Evolutionary conservation across 2,329 filamentous ascomycete species (phyloP).

Genomic region (Lasiodiplodia sp.): DNA sequence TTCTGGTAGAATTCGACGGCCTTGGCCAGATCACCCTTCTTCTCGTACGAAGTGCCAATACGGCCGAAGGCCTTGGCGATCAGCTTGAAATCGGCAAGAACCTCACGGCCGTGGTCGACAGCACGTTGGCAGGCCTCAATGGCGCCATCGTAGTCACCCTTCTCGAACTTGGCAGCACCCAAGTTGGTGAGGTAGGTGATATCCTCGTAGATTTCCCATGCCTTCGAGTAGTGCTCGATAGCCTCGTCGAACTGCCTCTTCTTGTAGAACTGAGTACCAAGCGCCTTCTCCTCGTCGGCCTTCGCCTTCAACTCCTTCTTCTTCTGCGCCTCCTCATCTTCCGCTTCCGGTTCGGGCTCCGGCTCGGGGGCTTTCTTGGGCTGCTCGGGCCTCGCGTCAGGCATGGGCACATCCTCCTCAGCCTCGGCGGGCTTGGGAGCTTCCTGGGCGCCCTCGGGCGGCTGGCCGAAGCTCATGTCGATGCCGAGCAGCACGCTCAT

Average conservation of each 20-base stretch:
- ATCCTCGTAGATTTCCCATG: slow-evolving; percentile 94
- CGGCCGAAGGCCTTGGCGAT: slow-evolving; percentile 97
- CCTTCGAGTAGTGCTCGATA: slow-evolving; percentile 92
- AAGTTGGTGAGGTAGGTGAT: slow-evolving; percentile 98
- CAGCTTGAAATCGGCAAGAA: slow-evolving; percentile 96
- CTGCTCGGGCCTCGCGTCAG: slow-evolving; percentile 66
- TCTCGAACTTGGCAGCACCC: slow-evolving; percentile 92
- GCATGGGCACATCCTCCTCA: slow-evolving; percentile 80
- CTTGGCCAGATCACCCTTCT: slow-evolving; percentile 76
- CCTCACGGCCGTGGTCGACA: slow-evolving; percentile 84
- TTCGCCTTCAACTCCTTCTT: slow-evolving; percentile 91
- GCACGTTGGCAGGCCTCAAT: slow-evolving; percentile 89
- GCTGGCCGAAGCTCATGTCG: slow-evolving; percentile 78
- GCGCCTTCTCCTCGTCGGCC: slow-evolving; percentile 91
- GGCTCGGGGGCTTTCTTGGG: slow-evolving; percentile 67
- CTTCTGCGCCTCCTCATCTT: slow-evolving; percentile 83
- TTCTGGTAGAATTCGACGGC: slow-evolving; percentile 92
- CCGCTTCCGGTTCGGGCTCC: slow-evolving; percentile 66
- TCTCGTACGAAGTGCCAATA: slow-evolving; percentile 94
- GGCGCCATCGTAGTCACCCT: slow-evolving; percentile 88
- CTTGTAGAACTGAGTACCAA: slow-evolving; percentile 97
- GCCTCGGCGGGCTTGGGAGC: slow-evolving; percentile 54
- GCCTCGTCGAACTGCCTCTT: slow-evolving; percentile 96
- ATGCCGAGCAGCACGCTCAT: slow-evolving; percentile 93
- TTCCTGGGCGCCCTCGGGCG: slow-evolving; percentile 54